Conservation (phyloP, 2,329 filamentous ascomycete genomes). For the Ophiostoma quercus region DNA sequence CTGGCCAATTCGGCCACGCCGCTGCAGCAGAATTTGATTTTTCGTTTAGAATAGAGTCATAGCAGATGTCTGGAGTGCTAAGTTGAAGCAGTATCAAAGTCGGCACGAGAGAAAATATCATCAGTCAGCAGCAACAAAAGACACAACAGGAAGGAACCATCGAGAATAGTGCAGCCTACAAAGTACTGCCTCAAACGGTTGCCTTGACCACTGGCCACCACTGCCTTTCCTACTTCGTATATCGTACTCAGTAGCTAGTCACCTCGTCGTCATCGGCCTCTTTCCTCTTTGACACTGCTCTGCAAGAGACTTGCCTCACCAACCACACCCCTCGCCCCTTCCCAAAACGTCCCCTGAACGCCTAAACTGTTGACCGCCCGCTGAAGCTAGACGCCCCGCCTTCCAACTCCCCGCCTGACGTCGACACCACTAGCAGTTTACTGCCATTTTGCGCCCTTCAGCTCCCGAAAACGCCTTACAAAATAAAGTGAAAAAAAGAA, state of each 20-base stretch:
- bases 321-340: background rate
- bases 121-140: background rate
- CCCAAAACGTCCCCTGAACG: conserved; percentile 12
- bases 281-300: conserved; percentile 6
- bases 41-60: background rate
- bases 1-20: conserved; percentile 18
- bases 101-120: background rate
- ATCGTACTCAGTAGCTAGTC: background rate
- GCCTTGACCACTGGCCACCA: conserved; percentile 1
- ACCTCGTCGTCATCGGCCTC: background rate
- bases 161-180: background rate
- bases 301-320: background rate
- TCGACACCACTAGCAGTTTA: conserved; percentile 15
- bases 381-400: conserved; percentile 15
- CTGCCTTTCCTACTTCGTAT: too few relatives aligned
- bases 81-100: too few relatives aligned
- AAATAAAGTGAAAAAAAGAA: background rate
- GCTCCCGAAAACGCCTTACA: conserved; percentile 13
- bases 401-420: conserved; percentile 12
- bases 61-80: background rate
- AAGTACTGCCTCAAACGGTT: background rate
- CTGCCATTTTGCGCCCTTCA: conserved; percentile 6
- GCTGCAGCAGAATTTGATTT: conserved; percentile 21
- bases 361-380: conserved; percentile 18
- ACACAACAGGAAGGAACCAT: background rate